Conservation (phyloP, 75 land plant species). For the Cunninghamia lanceolata region DNA sequence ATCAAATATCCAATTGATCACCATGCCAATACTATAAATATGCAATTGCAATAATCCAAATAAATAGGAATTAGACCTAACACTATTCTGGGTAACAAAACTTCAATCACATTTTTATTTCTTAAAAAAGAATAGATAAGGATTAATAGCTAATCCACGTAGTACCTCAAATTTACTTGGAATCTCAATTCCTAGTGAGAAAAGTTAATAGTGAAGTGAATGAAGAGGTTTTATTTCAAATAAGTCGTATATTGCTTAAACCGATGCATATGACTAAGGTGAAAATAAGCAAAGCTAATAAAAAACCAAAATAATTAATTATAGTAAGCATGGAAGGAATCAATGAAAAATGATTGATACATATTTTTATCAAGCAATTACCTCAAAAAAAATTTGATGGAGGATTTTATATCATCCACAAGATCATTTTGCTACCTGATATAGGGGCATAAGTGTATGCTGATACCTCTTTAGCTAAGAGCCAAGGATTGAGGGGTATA, state of each 20-base stretch:
- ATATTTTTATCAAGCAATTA: no score
- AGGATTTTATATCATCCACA: no score
- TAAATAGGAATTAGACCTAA: conserved; percentile 15
- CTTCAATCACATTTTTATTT: conserved; percentile 8
- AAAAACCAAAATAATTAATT: not conserved
- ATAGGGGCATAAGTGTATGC: no score
- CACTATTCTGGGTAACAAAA: conserved; percentile 7
- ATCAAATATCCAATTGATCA: not conserved
- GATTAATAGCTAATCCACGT: not conserved
- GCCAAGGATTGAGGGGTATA: no score
- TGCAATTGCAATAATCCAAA: not conserved
- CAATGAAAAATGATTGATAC: no score
- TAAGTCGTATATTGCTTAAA: not conserved
- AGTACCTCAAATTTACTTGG: not conserved
- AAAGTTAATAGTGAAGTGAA: not conserved
- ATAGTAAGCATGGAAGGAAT: no score
- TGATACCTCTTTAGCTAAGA: no score
- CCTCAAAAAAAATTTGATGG: no score
- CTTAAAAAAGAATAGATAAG: not conserved
- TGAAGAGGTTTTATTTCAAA: not conserved
- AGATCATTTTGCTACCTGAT: no score
- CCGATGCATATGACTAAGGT: not conserved
- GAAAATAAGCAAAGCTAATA: not conserved
- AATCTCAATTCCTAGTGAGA: not conserved
- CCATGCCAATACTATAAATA: not conserved